Percentiles rank a stretch among this genome's conserved stretches.
Conservation (phyloP, 2,329 filamentous ascomycete species). For the Lecanoromycetidae sp. region DNA sequence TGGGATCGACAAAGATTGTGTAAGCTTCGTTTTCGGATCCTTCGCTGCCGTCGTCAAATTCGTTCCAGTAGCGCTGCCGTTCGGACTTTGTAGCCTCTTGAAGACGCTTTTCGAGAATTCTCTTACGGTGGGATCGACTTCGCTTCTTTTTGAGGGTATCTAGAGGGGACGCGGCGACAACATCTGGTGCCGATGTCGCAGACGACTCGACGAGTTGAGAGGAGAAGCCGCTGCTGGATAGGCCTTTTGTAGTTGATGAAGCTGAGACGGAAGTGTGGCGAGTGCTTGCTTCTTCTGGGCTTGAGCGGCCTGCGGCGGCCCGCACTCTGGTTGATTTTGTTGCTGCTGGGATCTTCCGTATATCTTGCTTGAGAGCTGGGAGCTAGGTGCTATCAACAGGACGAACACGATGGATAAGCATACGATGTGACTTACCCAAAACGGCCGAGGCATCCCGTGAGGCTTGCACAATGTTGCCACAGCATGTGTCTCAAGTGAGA, state of each 20-base stretch:
- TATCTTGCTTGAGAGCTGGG: constrained; percentile 37
- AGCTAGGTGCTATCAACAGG: constrained; percentile 21
- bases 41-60: constrained; percentile 74
- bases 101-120: constrained; percentile 10
- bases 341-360: constrained; percentile 40
- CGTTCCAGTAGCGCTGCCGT: constrained; percentile 59
- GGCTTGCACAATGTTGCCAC: constrained; percentile 38
- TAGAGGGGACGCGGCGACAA: constrained; percentile 1
- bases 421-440: constrained; percentile 30
- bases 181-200: constrained; percentile 22
- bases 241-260: constrained; percentile 22
- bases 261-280: constrained; percentile 20
- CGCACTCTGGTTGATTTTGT: neutral
- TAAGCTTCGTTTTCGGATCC: constrained; percentile 47
- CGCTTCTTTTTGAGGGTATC: constrained; percentile 9
- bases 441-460: constrained; percentile 33
- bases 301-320: constrained; percentile 1
- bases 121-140: constrained; percentile 1
- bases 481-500: constrained; percentile 42
- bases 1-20: constrained; percentile 62
- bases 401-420: neutral
- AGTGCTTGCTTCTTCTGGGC: constrained; percentile 4
- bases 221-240: constrained; percentile 21
- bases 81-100: constrained; percentile 16
- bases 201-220: constrained; percentile 20